phyloP scores from a whole-genome alignment of 1,139 yeast species.

The Yamadazyma kanchanaburiensis region DNA sequence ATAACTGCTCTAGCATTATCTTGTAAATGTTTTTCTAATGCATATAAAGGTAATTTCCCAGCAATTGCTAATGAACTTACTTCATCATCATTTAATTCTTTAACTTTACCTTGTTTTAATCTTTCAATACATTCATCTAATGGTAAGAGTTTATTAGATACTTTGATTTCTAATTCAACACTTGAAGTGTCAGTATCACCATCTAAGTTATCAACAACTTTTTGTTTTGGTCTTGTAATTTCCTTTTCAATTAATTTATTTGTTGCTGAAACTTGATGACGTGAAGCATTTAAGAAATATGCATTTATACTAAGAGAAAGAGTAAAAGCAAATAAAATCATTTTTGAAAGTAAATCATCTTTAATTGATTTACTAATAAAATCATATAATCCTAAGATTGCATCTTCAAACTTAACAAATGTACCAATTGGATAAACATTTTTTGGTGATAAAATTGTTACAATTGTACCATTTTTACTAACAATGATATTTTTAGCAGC shows the following conservation, averaged over 20 bases:
- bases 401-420: constrained; percentile 65
- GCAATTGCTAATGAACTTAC: constrained; percentile 64
- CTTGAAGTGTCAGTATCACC: constrained; percentile 11
- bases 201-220: constrained; percentile 7
- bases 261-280: constrained; percentile 50
- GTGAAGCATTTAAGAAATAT: constrained; percentile 75
- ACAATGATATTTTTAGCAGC: constrained; percentile 41
- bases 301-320: constrained; percentile 78
- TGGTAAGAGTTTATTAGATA: constrained; percentile 25
- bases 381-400: constrained; percentile 49
- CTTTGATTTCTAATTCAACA: constrained; percentile 23
- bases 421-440: constrained; percentile 68
- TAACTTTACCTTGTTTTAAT: constrained; percentile 71
- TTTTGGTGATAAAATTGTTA: constrained; percentile 66
- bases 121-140: constrained; percentile 62
- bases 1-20: constrained; percentile 90
- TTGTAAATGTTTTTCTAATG: constrained; percentile 85
- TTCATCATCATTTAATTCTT: constrained; percentile 67
- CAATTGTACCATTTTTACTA: constrained; percentile 50
- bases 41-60: constrained; percentile 87
- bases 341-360: constrained; percentile 79
- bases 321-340: constrained; percentile 68
- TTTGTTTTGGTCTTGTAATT: constrained; percentile 26
- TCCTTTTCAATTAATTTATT: constrained; percentile 42
- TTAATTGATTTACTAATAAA: constrained; percentile 70